Evolutionary conservation across 208 protist species (phyloP).

Genomic region (Acanthamoeba castellanii): DNA sequence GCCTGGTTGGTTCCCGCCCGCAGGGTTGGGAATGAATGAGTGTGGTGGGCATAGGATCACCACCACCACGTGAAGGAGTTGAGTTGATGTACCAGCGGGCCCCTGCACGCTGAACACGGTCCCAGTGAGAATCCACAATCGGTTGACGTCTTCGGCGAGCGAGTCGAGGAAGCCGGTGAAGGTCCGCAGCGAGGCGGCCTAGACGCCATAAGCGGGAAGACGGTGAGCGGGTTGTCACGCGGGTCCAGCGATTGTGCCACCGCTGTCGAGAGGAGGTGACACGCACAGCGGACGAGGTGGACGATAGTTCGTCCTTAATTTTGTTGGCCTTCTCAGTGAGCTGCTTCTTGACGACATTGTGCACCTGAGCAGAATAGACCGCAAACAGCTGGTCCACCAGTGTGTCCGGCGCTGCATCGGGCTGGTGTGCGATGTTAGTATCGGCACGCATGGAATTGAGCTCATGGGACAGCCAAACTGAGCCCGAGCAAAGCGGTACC

Average conservation of each 20-base stretch:
- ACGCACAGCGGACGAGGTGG: neutral
- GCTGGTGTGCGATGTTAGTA: neutral
- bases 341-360: neutral
- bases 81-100: neutral
- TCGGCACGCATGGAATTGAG: neutral
- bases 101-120: neutral
- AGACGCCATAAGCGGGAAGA: neutral
- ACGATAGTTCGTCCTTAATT: slow-evolving; percentile 2
- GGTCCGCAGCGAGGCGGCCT: neutral
- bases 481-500: neutral
- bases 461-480: neutral
- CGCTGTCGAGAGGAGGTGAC: neutral
- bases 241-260: neutral
- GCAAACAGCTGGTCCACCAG: neutral
- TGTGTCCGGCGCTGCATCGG: neutral
- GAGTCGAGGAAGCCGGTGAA: neutral
- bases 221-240: neutral
- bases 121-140: neutral
- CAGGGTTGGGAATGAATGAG: neutral
- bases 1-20: neutral
- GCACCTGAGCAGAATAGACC: neutral
- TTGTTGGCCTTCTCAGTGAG: neutral
- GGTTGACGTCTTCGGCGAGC: neutral
- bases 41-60: neutral
- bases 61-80: neutral